Base-by-base conservation (phyloP, 768 basidiomycete genomes). In the Mrakia gelida region DNA sequence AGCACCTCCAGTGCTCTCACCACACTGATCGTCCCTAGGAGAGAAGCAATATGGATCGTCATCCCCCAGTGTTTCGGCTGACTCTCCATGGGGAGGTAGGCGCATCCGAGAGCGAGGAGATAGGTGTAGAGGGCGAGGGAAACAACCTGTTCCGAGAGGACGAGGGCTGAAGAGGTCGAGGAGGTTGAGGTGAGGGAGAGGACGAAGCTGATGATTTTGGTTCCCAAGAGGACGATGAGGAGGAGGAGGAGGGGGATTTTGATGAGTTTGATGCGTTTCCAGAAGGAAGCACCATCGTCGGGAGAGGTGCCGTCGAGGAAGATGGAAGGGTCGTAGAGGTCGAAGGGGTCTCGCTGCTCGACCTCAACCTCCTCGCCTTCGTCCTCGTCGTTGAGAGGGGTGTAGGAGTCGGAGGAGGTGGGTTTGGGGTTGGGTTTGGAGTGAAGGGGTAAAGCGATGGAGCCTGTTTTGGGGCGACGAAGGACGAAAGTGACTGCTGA, bases 111-210 rank as follows among this genome's bases (percentile, higher is more conserved):
- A 21, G 87, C 79, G 41, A 91, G 83, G 15, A 88, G 80, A 83
- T 93, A 94, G 28, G 91, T 82, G 7, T 89, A 87, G 82, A 90
- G 91, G 18, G 81, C 82, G 45, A 87, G 81, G 75, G 90, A 87
- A 10, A 92, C 81, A 1, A 83, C 81, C 75, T 85, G 86, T 1
- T 87, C 83, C 13, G 85, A 28, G 15, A 79, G 56, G 13, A 0
- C 85, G 82, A 8, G 87, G 80, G 65, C 82, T 63, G 11, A 88
- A 86, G 87, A 88, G 91, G 2, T 90, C 90, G 8, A 92, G 84
- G 86, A 85, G 15, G 88, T 83, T 88, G 23, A 91, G 81, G n/a
- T n/a, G 21, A 85, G 59, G 16, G 71, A 59, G 9, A 67, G 49
- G 62, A 49, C 11, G 45, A 74, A 28, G 45, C 10, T 3, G 45